Conservation (phyloP, 1,284 basidiomycete species). For the Ganoderma lucidum region DNA sequence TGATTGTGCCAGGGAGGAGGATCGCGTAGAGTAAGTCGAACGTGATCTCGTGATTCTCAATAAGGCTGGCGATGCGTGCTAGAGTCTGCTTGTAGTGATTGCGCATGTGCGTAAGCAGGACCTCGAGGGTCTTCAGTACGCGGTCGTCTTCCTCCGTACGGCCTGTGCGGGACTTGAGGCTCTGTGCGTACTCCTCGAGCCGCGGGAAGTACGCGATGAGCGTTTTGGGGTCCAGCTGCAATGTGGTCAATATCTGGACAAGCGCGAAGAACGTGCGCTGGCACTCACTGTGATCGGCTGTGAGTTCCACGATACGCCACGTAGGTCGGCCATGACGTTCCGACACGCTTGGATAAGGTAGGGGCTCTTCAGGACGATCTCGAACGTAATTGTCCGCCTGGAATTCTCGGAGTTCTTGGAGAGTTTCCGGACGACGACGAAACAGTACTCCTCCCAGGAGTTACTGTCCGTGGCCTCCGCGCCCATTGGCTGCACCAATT, state of each 20-base stretch:
- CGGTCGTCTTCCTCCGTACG: slow-evolving; percentile 47
- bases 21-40: slow-evolving; percentile 55
- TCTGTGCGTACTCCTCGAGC: slow-evolving; percentile 53
- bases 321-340: slow-evolving; percentile 58
- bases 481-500: slow-evolving; percentile 16
- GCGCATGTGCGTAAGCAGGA: slow-evolving; percentile 47
- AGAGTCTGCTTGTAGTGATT: slow-evolving; percentile 57
- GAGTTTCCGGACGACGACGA: slow-evolving; percentile 59
- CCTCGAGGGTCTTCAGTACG: slow-evolving; percentile 49
- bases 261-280: slow-evolving; percentile 1
- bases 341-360: slow-evolving; percentile 62
- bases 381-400: slow-evolving; percentile 50
- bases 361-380: slow-evolving; percentile 60
- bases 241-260: neutral
- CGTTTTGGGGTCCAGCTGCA: slow-evolving; percentile 57
- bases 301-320: slow-evolving; percentile 62
- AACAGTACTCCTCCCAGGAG: slow-evolving; percentile 32
- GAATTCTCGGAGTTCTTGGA: slow-evolving; percentile 42
- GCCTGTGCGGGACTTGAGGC: slow-evolving; percentile 46
- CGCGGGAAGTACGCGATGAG: slow-evolving; percentile 57
- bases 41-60: slow-evolving; percentile 59
- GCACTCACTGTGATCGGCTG: slow-evolving; percentile 55
- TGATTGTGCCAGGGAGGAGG: slow-evolving; percentile 15
- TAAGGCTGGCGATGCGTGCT: slow-evolving; percentile 51
- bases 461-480: neutral